Conservation (phyloP, 2,329 filamentous ascomycete species). For the Talaromyces sp. region DNA sequence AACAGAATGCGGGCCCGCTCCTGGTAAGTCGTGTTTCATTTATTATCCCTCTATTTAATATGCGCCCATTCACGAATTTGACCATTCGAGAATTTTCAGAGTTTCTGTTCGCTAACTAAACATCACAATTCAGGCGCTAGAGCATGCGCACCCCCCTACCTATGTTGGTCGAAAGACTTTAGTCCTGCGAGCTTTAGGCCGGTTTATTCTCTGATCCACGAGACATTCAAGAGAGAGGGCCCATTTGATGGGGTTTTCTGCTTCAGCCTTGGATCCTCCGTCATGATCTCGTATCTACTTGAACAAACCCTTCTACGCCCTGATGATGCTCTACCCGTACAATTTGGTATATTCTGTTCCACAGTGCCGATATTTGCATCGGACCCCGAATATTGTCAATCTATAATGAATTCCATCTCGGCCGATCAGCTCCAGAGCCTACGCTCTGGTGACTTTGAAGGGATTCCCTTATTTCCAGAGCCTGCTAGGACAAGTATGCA, state of each 20-base stretch:
- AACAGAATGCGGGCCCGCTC: neutral
- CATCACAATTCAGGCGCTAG: neutral
- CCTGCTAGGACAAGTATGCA: neutral
- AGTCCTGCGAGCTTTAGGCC: slow-evolving; percentile 9
- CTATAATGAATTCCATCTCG: slow-evolving; percentile 3
- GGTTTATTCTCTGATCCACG: slow-evolving; percentile 15
- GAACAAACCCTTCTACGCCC: slow-evolving; percentile 12
- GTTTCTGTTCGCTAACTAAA: too few species aligned
- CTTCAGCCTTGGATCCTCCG: slow-evolving; percentile 27
- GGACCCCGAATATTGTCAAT: slow-evolving; percentile 2
- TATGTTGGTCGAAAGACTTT: slow-evolving; percentile 11
- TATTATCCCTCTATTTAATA: too few species aligned
- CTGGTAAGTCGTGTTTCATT: neutral
- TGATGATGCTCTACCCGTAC: slow-evolving; percentile 16
- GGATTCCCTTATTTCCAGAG: slow-evolving; percentile 2
- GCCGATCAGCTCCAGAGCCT: slow-evolving; percentile 4
- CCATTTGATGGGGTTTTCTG: slow-evolving; percentile 33
- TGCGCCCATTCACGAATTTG: too few species aligned
- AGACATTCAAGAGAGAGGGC: slow-evolving; percentile 22
- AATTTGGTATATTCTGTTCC: slow-evolving; percentile 27
- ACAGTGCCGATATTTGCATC: neutral
- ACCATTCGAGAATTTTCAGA: too few species aligned
- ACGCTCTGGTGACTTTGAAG: neutral
- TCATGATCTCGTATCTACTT: slow-evolving; percentile 20
- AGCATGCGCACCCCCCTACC: slow-evolving; percentile 17